These are phyloP conservation scores for Cenococcum geophilum DNA, from an alignment of 495 filamentous ascomycete genomes.

Conservation along the genomic window DNA sequence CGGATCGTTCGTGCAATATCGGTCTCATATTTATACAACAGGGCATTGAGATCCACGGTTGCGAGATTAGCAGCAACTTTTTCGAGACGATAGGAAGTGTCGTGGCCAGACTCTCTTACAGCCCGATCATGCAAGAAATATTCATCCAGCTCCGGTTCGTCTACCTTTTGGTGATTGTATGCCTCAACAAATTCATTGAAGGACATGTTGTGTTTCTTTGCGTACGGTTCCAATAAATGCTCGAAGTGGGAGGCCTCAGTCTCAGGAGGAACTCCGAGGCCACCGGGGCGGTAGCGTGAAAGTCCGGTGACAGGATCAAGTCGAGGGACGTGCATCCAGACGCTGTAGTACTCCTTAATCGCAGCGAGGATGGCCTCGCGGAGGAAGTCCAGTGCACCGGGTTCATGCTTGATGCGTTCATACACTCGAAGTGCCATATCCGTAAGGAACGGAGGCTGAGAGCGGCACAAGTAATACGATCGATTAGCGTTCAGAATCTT, in stretches of 20 bases:
- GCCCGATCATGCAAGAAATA: constrained; percentile 95
- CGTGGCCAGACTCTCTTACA: constrained; percentile 94
- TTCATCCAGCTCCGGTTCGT: constrained; percentile 82
- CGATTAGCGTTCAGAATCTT: constrained; percentile 97
- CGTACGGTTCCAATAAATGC: constrained; percentile 80
- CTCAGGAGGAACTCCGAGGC: constrained; percentile 89
- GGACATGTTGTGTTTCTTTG: constrained; percentile 71
- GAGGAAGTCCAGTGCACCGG: constrained; percentile 70
- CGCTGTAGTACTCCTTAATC: constrained; percentile 92
- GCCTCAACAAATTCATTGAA: constrained; percentile 77
- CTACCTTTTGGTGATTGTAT: constrained; percentile 72
- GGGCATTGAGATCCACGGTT: constrained; percentile 87
- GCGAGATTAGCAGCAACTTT: constrained; percentile 80
- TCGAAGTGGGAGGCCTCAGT: constrained; percentile 84
- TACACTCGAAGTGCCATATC: constrained; percentile 93
- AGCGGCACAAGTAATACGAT: constrained; percentile 87
- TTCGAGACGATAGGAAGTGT: constrained; percentile 90
- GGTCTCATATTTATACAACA: constrained; percentile 91
- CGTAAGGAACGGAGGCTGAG: constrained; percentile 93
- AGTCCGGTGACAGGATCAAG: constrained; percentile 75
- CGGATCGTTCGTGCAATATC: constrained; percentile 84
- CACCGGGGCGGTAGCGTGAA: constrained; percentile 81
- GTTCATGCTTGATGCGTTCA: constrained; percentile 77
- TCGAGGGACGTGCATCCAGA: constrained; percentile 79
- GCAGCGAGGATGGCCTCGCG: constrained; percentile 73